Evolutionary conservation across 495 filamentous ascomycete genomes (phyloP).

Genomic region (Aspergillus sparsus): DNA sequence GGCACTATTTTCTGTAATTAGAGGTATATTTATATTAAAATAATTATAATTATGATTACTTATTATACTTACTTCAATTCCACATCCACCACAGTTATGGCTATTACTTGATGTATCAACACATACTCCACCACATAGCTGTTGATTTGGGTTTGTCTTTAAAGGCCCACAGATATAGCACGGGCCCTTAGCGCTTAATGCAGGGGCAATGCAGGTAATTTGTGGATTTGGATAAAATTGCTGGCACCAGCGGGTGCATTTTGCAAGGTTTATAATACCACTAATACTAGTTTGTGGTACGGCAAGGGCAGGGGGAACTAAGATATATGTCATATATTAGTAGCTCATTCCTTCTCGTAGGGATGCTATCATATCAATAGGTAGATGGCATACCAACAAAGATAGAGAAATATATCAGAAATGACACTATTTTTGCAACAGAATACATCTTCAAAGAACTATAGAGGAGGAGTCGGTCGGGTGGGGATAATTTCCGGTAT

Average conservation of each 20-base stretch:
- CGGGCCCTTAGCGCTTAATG: not conserved
- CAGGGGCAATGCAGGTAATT: not conserved
- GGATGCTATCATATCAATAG: too few relatives aligned
- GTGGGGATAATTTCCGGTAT: too few relatives aligned
- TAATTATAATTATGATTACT: too few relatives aligned
- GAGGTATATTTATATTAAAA: too few relatives aligned
- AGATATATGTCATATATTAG: too few relatives aligned
- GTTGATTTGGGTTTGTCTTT: conserved; percentile 1
- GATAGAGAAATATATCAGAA: too few relatives aligned
- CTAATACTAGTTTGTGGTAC: not conserved
- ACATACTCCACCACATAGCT: not conserved
- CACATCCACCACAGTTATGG: not conserved
- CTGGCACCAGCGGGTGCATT: not conserved
- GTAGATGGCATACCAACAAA: too few relatives aligned
- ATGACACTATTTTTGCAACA: too few relatives aligned
- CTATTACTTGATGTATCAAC: not conserved
- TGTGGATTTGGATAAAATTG: not conserved
- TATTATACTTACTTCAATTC: not conserved
- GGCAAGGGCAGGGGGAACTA: not conserved
- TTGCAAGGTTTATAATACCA: not conserved
- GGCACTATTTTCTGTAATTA: not conserved
- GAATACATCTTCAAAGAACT: too few relatives aligned
- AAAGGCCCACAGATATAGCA: conserved; percentile 1
- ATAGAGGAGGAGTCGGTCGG: too few relatives aligned
- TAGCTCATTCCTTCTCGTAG: too few relatives aligned